Conservation (phyloP, 2,329 filamentous ascomycete species). For the Aspergillus hortae region DNA sequence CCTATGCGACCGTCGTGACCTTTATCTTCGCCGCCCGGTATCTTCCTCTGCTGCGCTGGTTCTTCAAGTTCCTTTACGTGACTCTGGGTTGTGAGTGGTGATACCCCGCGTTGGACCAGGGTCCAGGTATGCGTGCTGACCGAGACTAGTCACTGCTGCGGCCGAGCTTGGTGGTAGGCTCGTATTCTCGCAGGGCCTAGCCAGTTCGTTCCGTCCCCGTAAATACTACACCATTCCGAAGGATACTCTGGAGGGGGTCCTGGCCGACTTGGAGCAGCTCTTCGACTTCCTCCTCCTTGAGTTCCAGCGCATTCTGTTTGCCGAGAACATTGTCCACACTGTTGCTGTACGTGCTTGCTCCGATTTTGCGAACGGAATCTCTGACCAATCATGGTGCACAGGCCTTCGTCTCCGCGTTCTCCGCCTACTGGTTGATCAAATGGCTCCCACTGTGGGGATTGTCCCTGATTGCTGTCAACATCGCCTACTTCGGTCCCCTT, state of each 20-base stretch:
- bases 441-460: slow-evolving; percentile 64
- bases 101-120: background rate
- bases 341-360: slow-evolving; percentile 48
- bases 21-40: slow-evolving; percentile 64
- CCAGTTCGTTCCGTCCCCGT: slow-evolving; percentile 59
- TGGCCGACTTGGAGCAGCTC: slow-evolving; percentile 62
- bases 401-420: slow-evolving; percentile 58
- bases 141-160: slow-evolving; percentile 49
- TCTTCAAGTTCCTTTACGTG: slow-evolving; percentile 58
- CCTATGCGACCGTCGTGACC: slow-evolving; percentile 53
- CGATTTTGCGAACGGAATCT: background rate
- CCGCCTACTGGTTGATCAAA: slow-evolving; percentile 64
- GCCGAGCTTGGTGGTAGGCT: slow-evolving; percentile 56
- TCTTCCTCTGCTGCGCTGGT: slow-evolving; percentile 59
- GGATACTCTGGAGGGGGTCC: slow-evolving; percentile 58
- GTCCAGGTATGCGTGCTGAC: slow-evolving; percentile 8
- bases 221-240: slow-evolving; percentile 65
- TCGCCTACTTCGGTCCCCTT: slow-evolving; percentile 58
- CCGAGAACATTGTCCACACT: slow-evolving; percentile 61
- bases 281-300: slow-evolving; percentile 68
- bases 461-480: slow-evolving; percentile 53
- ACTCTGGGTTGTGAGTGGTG: slow-evolving; percentile 53
- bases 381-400: slow-evolving; percentile 21
- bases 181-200: slow-evolving; percentile 56
- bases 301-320: slow-evolving; percentile 63